A percentile compares a stretch with the other conserved stretches of the same genome.
These are phyloP conservation scores for Quercus tomentella DNA, from an alignment of 331 rosid genomes.

Conservation along the genomic window DNA sequence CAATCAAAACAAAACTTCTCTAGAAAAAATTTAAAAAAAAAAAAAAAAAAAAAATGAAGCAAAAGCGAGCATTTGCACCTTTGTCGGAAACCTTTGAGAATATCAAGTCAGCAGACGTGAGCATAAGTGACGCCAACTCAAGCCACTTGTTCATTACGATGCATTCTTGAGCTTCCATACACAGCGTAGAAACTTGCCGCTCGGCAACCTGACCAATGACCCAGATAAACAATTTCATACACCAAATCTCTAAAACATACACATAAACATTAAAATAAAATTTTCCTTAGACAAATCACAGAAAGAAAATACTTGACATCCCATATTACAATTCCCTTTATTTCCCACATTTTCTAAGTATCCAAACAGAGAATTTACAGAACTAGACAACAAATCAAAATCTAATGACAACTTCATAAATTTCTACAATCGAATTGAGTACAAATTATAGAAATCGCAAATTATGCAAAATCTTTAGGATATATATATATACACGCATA, in stretches of 20 bases:
- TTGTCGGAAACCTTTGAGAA: slow-evolving; percentile 89
- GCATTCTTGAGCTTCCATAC: slow-evolving; percentile 70
- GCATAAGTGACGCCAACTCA: slow-evolving; percentile 82
- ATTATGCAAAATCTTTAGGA: background rate
- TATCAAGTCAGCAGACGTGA: slow-evolving; percentile 83
- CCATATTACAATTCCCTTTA: background rate
- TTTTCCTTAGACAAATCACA: background rate
- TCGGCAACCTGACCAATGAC: slow-evolving; percentile 64
- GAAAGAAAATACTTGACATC: background rate
- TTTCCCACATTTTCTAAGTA: background rate
- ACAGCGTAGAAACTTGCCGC: slow-evolving; percentile 73
- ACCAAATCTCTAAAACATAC: background rate
- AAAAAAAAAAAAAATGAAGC: background rate
- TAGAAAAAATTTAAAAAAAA: background rate
- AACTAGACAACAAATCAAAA: too few species aligned
- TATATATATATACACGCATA: background rate
- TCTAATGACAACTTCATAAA: too few species aligned
- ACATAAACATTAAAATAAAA: too few species aligned
- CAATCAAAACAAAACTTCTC: background rate
- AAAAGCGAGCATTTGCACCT: slow-evolving; percentile 42
- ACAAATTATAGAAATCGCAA: background rate
- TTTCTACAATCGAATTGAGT: background rate
- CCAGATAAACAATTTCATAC: slow-evolving; percentile 6
- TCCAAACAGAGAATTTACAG: background rate
- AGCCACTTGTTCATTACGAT: slow-evolving; percentile 69